Evolutionary conservation across 768 basidiomycete species (phyloP).

Genomic region (Rhizopogon rudus): DNA sequence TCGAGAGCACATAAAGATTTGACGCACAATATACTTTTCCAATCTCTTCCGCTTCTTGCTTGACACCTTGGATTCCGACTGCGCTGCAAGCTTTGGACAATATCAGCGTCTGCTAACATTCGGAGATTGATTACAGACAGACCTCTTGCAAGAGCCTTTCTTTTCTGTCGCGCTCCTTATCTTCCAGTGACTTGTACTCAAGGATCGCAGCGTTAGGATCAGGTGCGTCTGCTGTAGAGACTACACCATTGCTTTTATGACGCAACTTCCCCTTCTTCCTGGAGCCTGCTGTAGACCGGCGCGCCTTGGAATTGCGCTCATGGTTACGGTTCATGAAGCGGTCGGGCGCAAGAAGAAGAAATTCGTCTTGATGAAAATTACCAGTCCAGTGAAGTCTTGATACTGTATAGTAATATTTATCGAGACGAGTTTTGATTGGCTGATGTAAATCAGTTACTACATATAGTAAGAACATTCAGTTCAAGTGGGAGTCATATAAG

Average conservation of each 20-base stretch:
- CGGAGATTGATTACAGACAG: slow-evolving; percentile 9
- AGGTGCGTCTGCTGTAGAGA: slow-evolving; percentile 18
- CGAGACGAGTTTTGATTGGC: no score
- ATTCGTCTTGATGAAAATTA: neutral
- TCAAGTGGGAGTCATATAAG: no score
- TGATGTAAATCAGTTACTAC: no score
- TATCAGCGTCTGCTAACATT: neutral
- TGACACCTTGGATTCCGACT: slow-evolving; percentile 69
- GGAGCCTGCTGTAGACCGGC: slow-evolving; percentile 54
- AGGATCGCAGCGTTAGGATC: slow-evolving; percentile 60
- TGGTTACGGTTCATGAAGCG: slow-evolving; percentile 17
- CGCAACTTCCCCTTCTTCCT: slow-evolving; percentile 58
- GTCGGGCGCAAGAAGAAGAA: neutral
- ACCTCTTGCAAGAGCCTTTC: slow-evolving; percentile 64
- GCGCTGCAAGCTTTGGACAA: slow-evolving; percentile 24
- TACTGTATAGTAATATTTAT: no score
- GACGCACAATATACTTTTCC: slow-evolving; percentile 85
- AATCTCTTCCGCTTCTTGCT: slow-evolving; percentile 84
- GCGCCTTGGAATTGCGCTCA: slow-evolving; percentile 60
- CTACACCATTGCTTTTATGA: slow-evolving; percentile 20
- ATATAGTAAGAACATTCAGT: no score
- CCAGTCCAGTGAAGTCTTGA: neutral
- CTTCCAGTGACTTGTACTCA: slow-evolving; percentile 51
- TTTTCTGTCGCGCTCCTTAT: slow-evolving; percentile 55
- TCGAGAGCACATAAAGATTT: neutral